Evolutionary conservation across 352 stramenopile genomes (phyloP).

Genomic region (Phytophthora pini): DNA sequence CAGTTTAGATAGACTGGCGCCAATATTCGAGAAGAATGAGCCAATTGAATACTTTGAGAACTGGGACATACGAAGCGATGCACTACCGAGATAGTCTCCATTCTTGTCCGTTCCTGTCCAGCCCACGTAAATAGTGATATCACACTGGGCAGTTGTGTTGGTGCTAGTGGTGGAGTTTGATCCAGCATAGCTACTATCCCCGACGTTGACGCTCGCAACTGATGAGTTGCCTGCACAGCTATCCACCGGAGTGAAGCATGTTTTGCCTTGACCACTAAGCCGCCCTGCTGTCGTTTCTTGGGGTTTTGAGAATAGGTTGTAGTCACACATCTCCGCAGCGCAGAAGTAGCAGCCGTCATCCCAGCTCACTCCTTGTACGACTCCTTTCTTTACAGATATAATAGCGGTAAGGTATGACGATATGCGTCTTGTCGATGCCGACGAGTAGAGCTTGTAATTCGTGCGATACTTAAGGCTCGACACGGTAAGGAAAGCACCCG

Average conservation of each 20-base stretch:
- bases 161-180: slow-evolving; percentile 26
- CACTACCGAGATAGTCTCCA: slow-evolving; percentile 81
- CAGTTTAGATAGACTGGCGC: slow-evolving; percentile 56
- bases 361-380: slow-evolving; percentile 81
- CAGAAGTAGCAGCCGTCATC: slow-evolving; percentile 87
- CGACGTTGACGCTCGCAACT: slow-evolving; percentile 23
- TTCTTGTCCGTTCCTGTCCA: slow-evolving; percentile 85
- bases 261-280: slow-evolving; percentile 62
- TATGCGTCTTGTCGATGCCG: slow-evolving; percentile 45
- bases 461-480: slow-evolving; percentile 70
- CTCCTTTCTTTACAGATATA: slow-evolving; percentile 80
- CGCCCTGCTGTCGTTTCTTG: slow-evolving; percentile 54
- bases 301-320: slow-evolving; percentile 69
- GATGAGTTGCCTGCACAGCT: slow-evolving; percentile 40
- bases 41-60: slow-evolving; percentile 87
- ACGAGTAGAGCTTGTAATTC: slow-evolving; percentile 80
- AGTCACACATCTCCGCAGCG: slow-evolving; percentile 55
- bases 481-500: slow-evolving; percentile 66
- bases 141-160: slow-evolving; percentile 57
- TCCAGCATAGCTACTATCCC: slow-evolving; percentile 21
- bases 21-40: slow-evolving; percentile 76
- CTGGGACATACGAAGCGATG: slow-evolving; percentile 80
- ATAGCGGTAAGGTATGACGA: slow-evolving; percentile 83
- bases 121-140: slow-evolving; percentile 80
- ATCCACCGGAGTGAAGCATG: slow-evolving; percentile 57